Evolutionary conservation across 441 rosid species (phyloP).

Genomic region (Brassica balearica): DNA sequence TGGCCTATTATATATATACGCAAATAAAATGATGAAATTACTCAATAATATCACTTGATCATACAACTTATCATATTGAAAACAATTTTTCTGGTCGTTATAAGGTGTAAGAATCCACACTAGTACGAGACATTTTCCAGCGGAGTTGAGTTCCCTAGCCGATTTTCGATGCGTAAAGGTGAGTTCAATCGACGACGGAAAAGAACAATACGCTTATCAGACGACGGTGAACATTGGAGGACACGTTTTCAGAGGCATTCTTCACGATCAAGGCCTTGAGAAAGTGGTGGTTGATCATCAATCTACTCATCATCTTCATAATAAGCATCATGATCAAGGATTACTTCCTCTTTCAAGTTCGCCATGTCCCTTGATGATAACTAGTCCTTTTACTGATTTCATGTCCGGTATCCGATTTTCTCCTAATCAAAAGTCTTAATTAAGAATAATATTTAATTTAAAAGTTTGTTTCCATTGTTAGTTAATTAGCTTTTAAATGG

Average conservation of each 20-base stretch:
- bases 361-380: conserved; percentile 62
- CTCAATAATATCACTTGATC: background rate
- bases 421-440: conserved; percentile 67
- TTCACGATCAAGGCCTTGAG: conserved; percentile 62
- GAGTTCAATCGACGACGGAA: conserved; percentile 47
- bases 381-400: conserved; percentile 80
- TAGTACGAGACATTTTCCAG: conserved; percentile 50
- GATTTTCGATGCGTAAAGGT: conserved; percentile 57
- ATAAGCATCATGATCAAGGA: conserved; percentile 21
- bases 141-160: conserved; percentile 51
- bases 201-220: conserved; percentile 59
- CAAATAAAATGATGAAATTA: conserved; percentile 2
- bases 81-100: conserved; percentile 23
- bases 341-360: conserved; percentile 34
- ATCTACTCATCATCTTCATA: conserved; percentile 17
- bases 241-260: conserved; percentile 63
- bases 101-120: conserved; percentile 65
- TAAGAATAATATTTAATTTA: conserved; percentile 5
- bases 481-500: background rate
- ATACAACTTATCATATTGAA: background rate
- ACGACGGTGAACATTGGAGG: conserved; percentile 61
- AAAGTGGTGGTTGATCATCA: conserved; percentile 37
- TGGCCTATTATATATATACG: background rate
- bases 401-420: conserved; percentile 87
- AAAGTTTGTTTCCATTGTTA: background rate